Percentiles rank a stretch among this genome's conserved stretches.
phyloP scores from a whole-genome alignment of 148 eudicot genomes.

The Rhododendron henanense region DNA sequence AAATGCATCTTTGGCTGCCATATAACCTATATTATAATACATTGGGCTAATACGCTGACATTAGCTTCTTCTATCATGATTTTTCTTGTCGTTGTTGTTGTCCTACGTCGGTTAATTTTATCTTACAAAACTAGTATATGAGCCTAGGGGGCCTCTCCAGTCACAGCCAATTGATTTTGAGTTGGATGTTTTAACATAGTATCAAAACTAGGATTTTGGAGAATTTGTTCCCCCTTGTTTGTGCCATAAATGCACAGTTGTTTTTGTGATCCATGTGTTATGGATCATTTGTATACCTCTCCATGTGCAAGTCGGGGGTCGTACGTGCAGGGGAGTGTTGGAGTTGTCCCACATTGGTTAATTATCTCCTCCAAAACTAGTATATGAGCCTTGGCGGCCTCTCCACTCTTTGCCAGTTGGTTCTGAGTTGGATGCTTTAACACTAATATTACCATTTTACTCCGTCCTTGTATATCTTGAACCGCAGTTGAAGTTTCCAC shows the following conservation, averaged over 20 bases:
- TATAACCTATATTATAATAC: background rate
- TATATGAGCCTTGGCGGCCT: background rate
- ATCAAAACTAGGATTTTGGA: background rate
- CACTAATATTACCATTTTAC: background rate
- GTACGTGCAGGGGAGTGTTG: background rate
- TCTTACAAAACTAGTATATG: background rate
- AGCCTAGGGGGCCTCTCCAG: background rate
- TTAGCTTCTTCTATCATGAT: background rate
- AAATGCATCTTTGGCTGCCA: background rate
- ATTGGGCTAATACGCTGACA: background rate
- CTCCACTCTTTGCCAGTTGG: background rate
- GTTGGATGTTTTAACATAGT: background rate
- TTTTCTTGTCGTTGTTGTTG: background rate
- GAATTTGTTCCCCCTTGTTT: background rate
- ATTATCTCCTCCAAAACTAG: background rate
- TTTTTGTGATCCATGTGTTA: background rate
- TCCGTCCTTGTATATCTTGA: background rate
- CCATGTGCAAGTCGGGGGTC: background rate
- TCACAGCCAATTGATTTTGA: background rate
- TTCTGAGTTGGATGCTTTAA: background rate
- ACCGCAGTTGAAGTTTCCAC: conserved; percentile 1
- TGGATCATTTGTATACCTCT: background rate
- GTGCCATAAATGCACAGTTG: background rate
- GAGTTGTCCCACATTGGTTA: background rate
- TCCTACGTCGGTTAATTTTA: background rate